Percentiles rank a stretch among this genome's conserved stretches.
Conservation (phyloP, 148 eudicot species). For the Diospyros kaki region DNA sequence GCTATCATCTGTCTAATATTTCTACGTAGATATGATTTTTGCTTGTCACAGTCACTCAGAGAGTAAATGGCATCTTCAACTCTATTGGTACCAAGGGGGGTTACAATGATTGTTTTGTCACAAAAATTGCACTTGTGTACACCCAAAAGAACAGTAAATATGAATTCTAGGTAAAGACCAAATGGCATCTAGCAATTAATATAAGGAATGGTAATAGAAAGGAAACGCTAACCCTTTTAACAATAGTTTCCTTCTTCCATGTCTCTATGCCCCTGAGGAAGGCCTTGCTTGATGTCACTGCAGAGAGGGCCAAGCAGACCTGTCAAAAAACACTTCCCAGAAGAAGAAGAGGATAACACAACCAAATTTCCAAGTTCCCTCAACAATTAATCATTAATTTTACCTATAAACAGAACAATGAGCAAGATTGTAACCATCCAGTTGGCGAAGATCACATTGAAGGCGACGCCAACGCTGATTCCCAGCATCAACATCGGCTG, state of each 20-base stretch:
- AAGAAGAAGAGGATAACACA: neutral
- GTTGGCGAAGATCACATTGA: slow-evolving; percentile 60
- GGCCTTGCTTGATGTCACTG: slow-evolving; percentile 58
- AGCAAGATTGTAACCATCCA: slow-evolving; percentile 71
- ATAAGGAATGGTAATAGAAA: neutral
- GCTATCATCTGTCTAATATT: too few species aligned
- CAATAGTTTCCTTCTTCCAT: slow-evolving; percentile 70
- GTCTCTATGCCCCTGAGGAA: slow-evolving; percentile 60
- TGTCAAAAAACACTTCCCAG: neutral
- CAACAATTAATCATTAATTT: neutral
- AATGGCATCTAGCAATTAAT: too few species aligned
- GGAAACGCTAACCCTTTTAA: slow-evolving; percentile 39
- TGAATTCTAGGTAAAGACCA: too few species aligned
- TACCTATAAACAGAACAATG: slow-evolving; percentile 56
- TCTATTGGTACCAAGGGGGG: too few species aligned
- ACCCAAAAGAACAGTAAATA: neutral
- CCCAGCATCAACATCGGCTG: slow-evolving; percentile 66
- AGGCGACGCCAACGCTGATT: slow-evolving; percentile 59
- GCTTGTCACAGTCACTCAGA: too few species aligned
- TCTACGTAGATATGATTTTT: too few species aligned
- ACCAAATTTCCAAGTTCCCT: neutral
- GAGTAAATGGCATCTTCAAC: too few species aligned
- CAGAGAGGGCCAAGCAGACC: slow-evolving; percentile 7
- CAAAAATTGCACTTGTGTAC: neutral
- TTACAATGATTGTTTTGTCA: too few species aligned